A percentile compares a stretch with the other conserved stretches of the same genome.
These are phyloP conservation scores for Rubia peregrina DNA, from an alignment of 305 asterid species.

Conservation along the genomic window DNA sequence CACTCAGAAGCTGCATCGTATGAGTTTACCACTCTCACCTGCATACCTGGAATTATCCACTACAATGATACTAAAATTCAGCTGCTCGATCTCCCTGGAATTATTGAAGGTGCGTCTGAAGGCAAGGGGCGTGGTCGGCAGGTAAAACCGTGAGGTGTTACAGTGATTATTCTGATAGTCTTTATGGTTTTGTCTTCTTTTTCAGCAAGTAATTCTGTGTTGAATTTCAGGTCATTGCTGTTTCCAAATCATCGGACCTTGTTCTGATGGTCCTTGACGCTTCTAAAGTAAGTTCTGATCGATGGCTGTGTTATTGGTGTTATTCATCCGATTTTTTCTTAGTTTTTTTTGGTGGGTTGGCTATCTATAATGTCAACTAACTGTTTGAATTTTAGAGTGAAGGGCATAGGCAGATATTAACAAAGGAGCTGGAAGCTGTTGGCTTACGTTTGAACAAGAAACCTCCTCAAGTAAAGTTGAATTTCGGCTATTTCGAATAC, in stretches of 20 bases:
- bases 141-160: slow-evolving; percentile 32
- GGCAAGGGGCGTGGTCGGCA: slow-evolving; percentile 99
- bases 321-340: neutral
- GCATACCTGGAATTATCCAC: slow-evolving; percentile 97
- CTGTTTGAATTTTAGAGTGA: slow-evolving; percentile 61
- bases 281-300: slow-evolving; percentile 70
- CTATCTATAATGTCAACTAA: slow-evolving; percentile 15
- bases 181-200: neutral
- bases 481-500: neutral
- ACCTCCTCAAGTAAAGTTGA: slow-evolving; percentile 75
- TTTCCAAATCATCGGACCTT: slow-evolving; percentile 92
- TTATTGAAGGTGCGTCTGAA: slow-evolving; percentile 98
- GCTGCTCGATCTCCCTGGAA: slow-evolving; percentile 99
- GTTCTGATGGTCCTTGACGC: slow-evolving; percentile 98
- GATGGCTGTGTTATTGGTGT: neutral
- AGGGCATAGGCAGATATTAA: slow-evolving; percentile 97
- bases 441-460: slow-evolving; percentile 92
- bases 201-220: neutral
- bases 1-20: slow-evolving; percentile 98
- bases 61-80: slow-evolving; percentile 96
- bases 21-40: slow-evolving; percentile 96
- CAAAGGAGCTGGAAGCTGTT: slow-evolving; percentile 96
- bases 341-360: neutral
- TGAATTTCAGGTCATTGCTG: slow-evolving; percentile 82
- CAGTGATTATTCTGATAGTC: neutral